Evolutionary conservation across 2,329 filamentous ascomycete genomes (phyloP), one percentile per base, ranked within the genome.

Genomic region (Celoporthe dispersa): DNA sequence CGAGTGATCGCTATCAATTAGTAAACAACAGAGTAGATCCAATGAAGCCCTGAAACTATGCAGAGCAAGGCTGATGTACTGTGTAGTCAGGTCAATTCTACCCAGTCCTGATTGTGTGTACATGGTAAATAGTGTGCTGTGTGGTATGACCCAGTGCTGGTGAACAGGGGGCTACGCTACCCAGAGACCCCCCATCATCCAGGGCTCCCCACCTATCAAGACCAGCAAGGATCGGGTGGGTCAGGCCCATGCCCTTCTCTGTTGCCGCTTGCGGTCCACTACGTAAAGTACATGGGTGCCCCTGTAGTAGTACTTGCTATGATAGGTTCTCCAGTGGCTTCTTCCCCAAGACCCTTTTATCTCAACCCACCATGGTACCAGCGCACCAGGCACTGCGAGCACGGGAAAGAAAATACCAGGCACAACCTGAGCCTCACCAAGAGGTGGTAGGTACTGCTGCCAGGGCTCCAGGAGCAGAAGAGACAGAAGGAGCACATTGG

Each of bases 261-360:
- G 31, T 44, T 19, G 60, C 60, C 60, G 60, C 60, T 63, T 63
- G 60, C 60, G 25, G 60, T 63, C 14, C 57, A 33, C 57, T 33
- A 35, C 22, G 33, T 41, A 9, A 4, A 57, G 51, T 14, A 14
- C n/a, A 55, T 55, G 51, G 25, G 4, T 2, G 19, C 22, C 44
- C 44, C 44, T 48, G 44, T 48, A 48, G 44, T 11, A 11, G 22
- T 48, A n/a, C 44, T 22, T n/a, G 44, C 44, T n/a, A 22, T 48
- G 44, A 48, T 48, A 48, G 44, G 44, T 48, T 48, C 44, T 48
- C 44, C 44, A 48, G 44, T n/a, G 44, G 44, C 8, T 48, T n/a
- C 22, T n/a, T 22, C 22, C 22, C 44, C 22, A 48, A 48, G 41
- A 48, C 22, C 22, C 19, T 48, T 48, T 8, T n/a, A n/a, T 48